These are phyloP conservation scores for Rutstroemia sp. DNA, from an alignment of 2,329 filamentous ascomycete genomes.

Conservation along the genomic window DNA sequence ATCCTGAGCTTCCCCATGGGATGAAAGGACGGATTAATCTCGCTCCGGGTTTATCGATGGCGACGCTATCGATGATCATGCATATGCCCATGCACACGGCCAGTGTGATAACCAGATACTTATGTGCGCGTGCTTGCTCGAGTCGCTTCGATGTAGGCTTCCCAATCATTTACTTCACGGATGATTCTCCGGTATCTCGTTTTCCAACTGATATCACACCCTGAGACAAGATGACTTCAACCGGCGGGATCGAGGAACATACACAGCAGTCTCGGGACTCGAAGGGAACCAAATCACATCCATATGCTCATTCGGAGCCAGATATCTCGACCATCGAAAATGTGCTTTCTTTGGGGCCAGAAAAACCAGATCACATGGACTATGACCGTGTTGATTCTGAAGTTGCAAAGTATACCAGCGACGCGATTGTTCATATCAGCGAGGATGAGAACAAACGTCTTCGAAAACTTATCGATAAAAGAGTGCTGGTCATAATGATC, in stretches of 20 bases:
- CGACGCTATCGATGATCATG: background rate
- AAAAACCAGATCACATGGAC: conserved; percentile 41
- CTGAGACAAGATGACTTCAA: too few relatives aligned
- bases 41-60: background rate
- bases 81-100: background rate
- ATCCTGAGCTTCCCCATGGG: conserved; percentile 1
- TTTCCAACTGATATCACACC: too few relatives aligned
- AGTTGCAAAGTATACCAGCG: conserved; percentile 60
- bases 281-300: background rate
- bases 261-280: background rate
- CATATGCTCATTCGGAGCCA: background rate
- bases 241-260: too few relatives aligned
- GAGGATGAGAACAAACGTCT: conserved; percentile 53
- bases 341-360: conserved; percentile 24
- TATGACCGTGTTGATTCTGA: conserved; percentile 59
- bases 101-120: background rate
- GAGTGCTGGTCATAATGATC: conserved; percentile 65
- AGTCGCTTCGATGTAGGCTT: background rate
- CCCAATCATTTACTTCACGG: background rate
- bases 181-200: background rate
- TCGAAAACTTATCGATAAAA: conserved; percentile 56
- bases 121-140: background rate
- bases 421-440: conserved; percentile 47
- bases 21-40: conserved; percentile 1
- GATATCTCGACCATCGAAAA: background rate